Evolutionary conservation across 2,329 filamentous ascomycete genomes (phyloP).

Genomic region (Calonectria pteridis): DNA sequence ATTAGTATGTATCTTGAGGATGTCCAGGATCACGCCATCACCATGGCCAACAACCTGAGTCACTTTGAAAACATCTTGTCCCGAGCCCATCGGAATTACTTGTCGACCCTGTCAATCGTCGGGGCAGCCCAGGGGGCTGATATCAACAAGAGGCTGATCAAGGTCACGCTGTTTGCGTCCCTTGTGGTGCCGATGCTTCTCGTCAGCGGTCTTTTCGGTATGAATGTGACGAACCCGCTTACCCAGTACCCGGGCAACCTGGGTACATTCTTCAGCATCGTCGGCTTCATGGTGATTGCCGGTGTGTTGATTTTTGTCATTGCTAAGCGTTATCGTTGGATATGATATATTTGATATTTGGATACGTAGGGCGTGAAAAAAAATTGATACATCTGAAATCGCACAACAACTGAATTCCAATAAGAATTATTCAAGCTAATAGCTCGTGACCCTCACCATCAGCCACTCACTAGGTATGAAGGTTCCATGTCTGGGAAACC

Average conservation of each 20-base stretch:
- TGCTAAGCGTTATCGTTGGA: conserved; percentile 61
- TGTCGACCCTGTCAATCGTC: conserved; percentile 93
- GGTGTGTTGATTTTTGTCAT: conserved; percentile 60
- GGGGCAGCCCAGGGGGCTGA: conserved; percentile 89
- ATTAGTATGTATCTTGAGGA: conserved; percentile 97
- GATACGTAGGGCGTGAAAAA: not conserved
- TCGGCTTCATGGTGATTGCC: conserved; percentile 66
- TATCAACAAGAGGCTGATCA: conserved; percentile 90
- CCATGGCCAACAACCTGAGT: conserved; percentile 95
- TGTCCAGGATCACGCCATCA: conserved; percentile 99
- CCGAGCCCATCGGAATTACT: conserved; percentile 93
- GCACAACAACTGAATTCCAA: not conserved
- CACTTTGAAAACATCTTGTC: conserved; percentile 99
- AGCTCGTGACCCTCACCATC: not conserved
- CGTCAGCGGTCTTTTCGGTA: conserved; percentile 87
- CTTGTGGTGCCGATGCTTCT: conserved; percentile 95
- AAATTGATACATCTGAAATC: not conserved
- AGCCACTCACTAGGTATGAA: not conserved
- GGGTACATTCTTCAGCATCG: conserved; percentile 63
- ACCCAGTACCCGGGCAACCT: conserved; percentile 63
- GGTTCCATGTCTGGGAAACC: not conserved
- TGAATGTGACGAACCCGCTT: conserved; percentile 86
- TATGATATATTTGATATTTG: conserved; percentile 48
- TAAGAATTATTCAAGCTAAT: not conserved
- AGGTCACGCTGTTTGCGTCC: conserved; percentile 94